Evolutionary conservation across 768 basidiomycete genomes (phyloP).

Genomic region (Mycena rosella): DNA sequence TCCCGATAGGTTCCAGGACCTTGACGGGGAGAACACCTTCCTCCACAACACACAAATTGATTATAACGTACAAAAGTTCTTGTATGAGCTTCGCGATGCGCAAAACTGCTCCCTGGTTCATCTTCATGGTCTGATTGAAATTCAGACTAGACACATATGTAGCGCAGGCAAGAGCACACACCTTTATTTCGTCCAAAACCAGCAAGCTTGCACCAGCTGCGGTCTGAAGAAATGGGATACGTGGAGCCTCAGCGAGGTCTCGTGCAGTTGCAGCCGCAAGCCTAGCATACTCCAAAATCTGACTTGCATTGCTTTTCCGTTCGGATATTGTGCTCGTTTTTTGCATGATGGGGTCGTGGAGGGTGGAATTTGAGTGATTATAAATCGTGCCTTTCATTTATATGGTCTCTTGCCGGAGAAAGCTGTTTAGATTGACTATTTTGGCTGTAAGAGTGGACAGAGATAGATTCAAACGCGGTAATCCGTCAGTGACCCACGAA

Average conservation of each 20-base stretch:
- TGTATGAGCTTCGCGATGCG: neutral
- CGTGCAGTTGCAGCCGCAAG: neutral
- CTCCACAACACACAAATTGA: neutral
- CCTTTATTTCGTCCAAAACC: neutral
- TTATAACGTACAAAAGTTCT: neutral
- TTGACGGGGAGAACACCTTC: neutral
- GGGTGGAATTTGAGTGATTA: too few species aligned
- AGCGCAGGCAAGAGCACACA: neutral
- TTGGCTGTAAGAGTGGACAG: too few species aligned
- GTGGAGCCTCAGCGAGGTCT: neutral
- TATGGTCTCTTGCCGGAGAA: too few species aligned
- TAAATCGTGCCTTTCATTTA: too few species aligned
- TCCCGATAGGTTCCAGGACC: neutral
- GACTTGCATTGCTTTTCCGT: neutral
- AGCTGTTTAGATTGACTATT: too few species aligned
- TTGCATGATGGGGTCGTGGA: neutral
- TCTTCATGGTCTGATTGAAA: constrained; percentile 1
- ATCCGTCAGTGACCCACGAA: too few species aligned
- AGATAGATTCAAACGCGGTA: too few species aligned
- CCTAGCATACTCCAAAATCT: neutral
- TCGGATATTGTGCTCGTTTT: neutral
- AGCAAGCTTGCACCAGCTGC: neutral
- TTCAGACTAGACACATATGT: neutral
- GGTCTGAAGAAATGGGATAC: neutral
- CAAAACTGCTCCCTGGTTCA: neutral